Conservation (phyloP, 345 rosid genomes). For the Gossypium turneri region DNA sequence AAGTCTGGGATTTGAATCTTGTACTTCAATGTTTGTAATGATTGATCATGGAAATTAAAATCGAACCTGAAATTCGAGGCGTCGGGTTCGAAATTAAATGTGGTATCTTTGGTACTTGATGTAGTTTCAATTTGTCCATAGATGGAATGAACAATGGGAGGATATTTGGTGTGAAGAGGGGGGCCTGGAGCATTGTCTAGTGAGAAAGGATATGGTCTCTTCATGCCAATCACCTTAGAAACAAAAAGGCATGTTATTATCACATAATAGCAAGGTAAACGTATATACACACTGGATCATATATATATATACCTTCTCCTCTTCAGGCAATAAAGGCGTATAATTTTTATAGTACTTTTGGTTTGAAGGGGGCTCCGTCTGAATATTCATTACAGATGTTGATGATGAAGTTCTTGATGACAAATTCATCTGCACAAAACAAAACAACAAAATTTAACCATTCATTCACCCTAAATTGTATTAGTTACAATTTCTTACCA, state of each 20-base stretch:
- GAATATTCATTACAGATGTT: slow-evolving; percentile 32
- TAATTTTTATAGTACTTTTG: slow-evolving; percentile 39
- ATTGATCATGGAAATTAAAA: background rate
- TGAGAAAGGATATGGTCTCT: slow-evolving; percentile 49
- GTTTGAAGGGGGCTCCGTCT: slow-evolving; percentile 84
- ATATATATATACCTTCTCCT: slow-evolving; percentile 35
- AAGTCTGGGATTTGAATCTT: background rate
- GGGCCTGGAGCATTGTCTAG: slow-evolving; percentile 31
- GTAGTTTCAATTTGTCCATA: slow-evolving; percentile 34
- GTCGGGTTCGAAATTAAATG: slow-evolving; percentile 14
- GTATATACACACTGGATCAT: no score
- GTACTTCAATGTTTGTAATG: background rate
- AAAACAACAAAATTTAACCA: slow-evolving; percentile 10
- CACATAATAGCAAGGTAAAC: background rate
- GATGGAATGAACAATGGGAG: slow-evolving; percentile 25
- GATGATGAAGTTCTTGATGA: slow-evolving; percentile 43
- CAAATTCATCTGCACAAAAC: slow-evolving; percentile 35
- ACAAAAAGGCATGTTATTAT: background rate
- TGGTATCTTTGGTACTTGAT: slow-evolving; percentile 27
- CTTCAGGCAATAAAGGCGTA: slow-evolving; percentile 32
- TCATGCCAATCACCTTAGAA: slow-evolving; percentile 45
- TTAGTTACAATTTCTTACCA: slow-evolving; percentile 24
- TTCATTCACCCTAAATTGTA: background rate
- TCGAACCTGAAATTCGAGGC: slow-evolving; percentile 36
- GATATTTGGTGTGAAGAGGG: slow-evolving; percentile 24